Base-by-base conservation (phyloP, 1,139 yeast species). In the Yamadazyma sp. region DNA sequence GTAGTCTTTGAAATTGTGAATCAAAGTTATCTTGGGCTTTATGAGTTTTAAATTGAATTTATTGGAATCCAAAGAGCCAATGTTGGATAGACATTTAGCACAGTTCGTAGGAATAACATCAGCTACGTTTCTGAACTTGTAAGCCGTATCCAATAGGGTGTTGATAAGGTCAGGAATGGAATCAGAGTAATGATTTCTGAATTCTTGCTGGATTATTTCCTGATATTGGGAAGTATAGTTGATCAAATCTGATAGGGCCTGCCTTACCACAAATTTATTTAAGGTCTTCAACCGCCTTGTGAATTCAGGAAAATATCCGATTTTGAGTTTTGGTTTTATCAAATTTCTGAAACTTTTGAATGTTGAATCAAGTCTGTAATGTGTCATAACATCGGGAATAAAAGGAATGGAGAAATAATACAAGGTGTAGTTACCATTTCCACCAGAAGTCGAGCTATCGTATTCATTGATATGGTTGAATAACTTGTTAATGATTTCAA, bases 31-130 rank as follows among this genome's bases (percentile, higher is more conserved):
- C 30, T 73, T 74, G 10, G 63, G 54, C 34, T 64, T 65, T 5
- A 70, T 64, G 2, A 76, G 62, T 33, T 74, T 71, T 38, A 79
- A 67, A 34, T 73, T 74, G 51, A 81, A 71, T 46, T 77, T 79
- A 38, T 81, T 77, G 3, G 85, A 69, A 54, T 91, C 97, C 12
- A 88, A 56, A 0, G 91, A 81, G 0, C 98, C 98, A 40, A 92
- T 69, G 29, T 81, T 61, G 1, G 96, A 84, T 12, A 92, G 64
- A 28, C 88, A 85, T 45, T 75, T 73, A 0, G 95, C 80, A 54
- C 94, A 79, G 34, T 76, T 69, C 1, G 64, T 56, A 4, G 88
- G 69, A 6, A 88, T 73, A 5, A 67, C 69, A 3, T 72, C 66
- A 40, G 75, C 71, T 12, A 62, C 64, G 17, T 63, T 68, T 44